Evolutionary conservation across 805 yeast genomes (phyloP).

Genomic region (Candida namnaoensis): DNA sequence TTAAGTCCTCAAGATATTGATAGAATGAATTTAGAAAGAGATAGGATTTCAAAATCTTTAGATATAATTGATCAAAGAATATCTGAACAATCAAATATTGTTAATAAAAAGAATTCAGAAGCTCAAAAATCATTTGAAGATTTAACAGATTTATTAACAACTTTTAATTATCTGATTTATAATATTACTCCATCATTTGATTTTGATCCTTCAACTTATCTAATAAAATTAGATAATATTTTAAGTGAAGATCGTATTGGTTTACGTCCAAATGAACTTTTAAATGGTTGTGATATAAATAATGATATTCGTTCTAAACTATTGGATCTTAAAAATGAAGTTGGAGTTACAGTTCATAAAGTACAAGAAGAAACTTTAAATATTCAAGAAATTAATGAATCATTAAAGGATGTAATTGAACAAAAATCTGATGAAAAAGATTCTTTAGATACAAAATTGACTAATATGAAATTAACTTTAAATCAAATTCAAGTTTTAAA

Average conservation of each 20-base stretch:
- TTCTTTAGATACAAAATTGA: slow-evolving; percentile 45
- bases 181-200: slow-evolving; percentile 29
- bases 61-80: slow-evolving; percentile 35
- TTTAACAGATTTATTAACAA: slow-evolving; percentile 41
- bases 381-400: slow-evolving; percentile 51
- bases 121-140: slow-evolving; percentile 41
- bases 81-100: slow-evolving; percentile 35
- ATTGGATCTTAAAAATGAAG: slow-evolving; percentile 34
- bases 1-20: slow-evolving; percentile 58
- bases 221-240: slow-evolving; percentile 30
- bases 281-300: slow-evolving; percentile 30
- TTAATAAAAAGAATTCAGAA: slow-evolving; percentile 40
- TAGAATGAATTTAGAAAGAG: slow-evolving; percentile 51
- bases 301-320: slow-evolving; percentile 26
- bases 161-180: slow-evolving; percentile 47
- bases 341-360: slow-evolving; percentile 35
- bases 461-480: slow-evolving; percentile 40
- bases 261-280: slow-evolving; percentile 30
- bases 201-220: slow-evolving; percentile 23
- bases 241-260: slow-evolving; percentile 36
- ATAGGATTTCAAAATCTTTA: slow-evolving; percentile 42
- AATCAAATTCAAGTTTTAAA: slow-evolving; percentile 49
- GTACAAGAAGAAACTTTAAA: slow-evolving; percentile 49
- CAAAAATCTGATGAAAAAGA: slow-evolving; percentile 53
- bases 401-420: slow-evolving; percentile 41